phyloP scores from a whole-genome alignment of 148 eudicot species.

The Drosera capensis region DNA sequence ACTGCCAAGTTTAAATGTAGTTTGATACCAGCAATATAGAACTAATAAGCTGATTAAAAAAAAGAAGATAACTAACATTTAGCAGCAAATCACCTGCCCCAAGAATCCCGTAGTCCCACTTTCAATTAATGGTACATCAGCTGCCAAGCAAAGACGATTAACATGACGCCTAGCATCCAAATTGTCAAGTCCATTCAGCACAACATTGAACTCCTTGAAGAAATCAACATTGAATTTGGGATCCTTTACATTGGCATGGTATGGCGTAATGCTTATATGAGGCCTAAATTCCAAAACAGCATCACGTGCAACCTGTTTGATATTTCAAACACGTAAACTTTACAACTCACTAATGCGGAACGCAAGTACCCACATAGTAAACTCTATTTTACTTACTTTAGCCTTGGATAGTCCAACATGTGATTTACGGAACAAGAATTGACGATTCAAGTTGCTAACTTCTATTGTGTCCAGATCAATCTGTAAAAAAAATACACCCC shows the following conservation, averaged over 20 bases:
- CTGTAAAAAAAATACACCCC: conserved; percentile 13
- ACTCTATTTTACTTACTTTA: conserved; percentile 42
- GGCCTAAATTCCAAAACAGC: conserved; percentile 87
- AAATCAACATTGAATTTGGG: conserved; percentile 76
- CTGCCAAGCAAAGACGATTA: conserved; percentile 91
- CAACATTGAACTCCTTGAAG: conserved; percentile 73
- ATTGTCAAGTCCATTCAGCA: conserved; percentile 87
- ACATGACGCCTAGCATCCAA: conserved; percentile 90
- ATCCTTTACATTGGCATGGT: conserved; percentile 87
- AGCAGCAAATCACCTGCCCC: conserved; percentile 88
- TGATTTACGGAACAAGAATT: conserved; percentile 72
- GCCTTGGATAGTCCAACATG: conserved; percentile 98
- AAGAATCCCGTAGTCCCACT: conserved; percentile 96
- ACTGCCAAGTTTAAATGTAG: too few species aligned
- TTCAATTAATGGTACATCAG: conserved; percentile 74
- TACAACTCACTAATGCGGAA: conserved; percentile 4
- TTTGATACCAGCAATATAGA: too few species aligned
- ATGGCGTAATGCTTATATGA: conserved; percentile 58
- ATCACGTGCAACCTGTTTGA: conserved; percentile 23
- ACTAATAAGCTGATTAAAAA: too few species aligned
- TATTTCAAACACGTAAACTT: neutral
- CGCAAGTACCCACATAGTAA: conserved; percentile 3
- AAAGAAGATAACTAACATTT: too few species aligned
- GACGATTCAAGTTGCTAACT: conserved; percentile 93
- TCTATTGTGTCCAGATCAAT: conserved; percentile 98